Evolutionary conservation across 1,139 yeast species (phyloP), one percentile per base, ranked within the genome.

Genomic region (Geotrichum klebahnii): DNA sequence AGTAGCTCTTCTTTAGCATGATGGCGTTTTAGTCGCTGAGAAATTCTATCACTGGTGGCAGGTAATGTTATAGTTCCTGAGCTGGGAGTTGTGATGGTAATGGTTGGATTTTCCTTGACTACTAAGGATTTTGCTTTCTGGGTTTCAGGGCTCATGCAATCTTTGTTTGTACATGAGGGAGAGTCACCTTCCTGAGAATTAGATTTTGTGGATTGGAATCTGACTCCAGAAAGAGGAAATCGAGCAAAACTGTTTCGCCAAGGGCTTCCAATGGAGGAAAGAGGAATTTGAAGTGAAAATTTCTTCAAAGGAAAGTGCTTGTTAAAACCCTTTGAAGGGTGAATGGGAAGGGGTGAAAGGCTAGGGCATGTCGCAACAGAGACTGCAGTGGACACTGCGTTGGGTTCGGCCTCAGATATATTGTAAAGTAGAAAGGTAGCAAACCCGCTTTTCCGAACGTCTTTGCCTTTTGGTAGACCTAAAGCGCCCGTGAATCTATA

Each of bases 1-100:
- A 82, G 68, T 17, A 81, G 70, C 54, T 78, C 80, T 51, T 79
- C 84, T 54, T 67, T 64, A 1, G 73, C 62, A 6, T 66, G 66
- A 9, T 60, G 53, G 12, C 52, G 42, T 34, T 29, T 23, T 3
- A 43, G 42, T 12, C 42, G 41, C n/a, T 44, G 42, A 9, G 41
- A 39, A 23, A 48, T 39, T 10, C 23, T 37, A 12, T 48, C 39
- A 39, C 45, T 44, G 10, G 52, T 48, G 5, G 52, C 45, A 14
- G 52, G 52, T n/a, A 44, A 32, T 6, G 48, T 49, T 10, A 44
- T 43, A 20, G 34, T 39, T 5, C 32, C 33, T 2, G 52, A 44
- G 10, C 38, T 42, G n/a, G 51, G 52, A 2, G 45, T 34, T 10
- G 48, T 44, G 19, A 49, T 49, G 5, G 48, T 49, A n/a, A 49